Base-by-base conservation (phyloP, 2,329 filamentous ascomycete species). In the Stagonosporopsis cucurbitacearum region DNA sequence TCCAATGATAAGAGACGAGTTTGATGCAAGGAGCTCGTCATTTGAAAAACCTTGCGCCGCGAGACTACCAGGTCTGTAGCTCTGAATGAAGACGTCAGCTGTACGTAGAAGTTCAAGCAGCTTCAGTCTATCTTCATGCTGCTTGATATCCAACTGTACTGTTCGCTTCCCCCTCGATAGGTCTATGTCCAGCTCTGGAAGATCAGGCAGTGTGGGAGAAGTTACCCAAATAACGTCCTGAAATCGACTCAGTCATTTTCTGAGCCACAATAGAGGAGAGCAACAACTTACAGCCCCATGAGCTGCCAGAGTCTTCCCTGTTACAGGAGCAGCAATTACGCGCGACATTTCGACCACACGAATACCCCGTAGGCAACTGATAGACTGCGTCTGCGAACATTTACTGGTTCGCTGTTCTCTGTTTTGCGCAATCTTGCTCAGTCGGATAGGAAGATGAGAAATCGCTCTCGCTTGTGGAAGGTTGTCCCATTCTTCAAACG, bases 81-180 rank as follows among this genome's bases (percentile, higher is more conserved):
- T 82, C 55, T 84, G 80, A 20, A 85, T 67, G 54, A 85, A 80
- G 32, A 85, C 78, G 62, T 86, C 84, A 2, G 79, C 81, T 2
- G 81, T 79, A 5, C 66, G 63, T 12, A 85, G 63, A 1, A 85
- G 75, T 6, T 75, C 68, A 2, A 72, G 66, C 0, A 84, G 66
- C 8, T 77, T 71, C 1, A 65, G 64, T 53, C 73, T 75, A 43
- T 81, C 80, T 1, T 71, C 66, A 1, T 74, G 60, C 3, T 77
- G 72, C 39, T 76, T 75, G 32, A 85, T 78, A 59, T 86, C 79
- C 2, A 86, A 67, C 13, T 72, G 68, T 3, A 78, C 72, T 1
- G 78, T 81, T 46, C 77, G 75, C 64, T 82, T 82, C n/a, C 80
- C 81, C 37, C 78, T 76, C 45, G 77, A 80, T 17, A 80, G 66